Evolutionary conservation across 257 asterid genomes (phyloP).

Genomic region (Misopates orontium): DNA sequence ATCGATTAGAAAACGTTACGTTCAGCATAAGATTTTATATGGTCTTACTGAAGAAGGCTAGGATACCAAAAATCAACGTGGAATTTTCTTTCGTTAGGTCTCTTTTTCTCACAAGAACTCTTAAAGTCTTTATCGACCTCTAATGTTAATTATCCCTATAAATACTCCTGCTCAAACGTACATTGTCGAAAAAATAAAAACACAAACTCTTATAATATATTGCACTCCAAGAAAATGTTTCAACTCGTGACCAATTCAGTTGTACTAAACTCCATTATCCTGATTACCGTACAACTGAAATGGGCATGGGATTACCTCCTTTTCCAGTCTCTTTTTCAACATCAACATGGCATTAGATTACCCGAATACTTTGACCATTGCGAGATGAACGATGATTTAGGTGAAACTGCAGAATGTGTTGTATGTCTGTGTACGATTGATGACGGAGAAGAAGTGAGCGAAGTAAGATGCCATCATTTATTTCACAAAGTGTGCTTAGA

Average conservation of each 20-base stretch:
- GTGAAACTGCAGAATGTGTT: conserved; percentile 21
- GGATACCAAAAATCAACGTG: too few species aligned
- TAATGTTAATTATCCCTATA: too few species aligned
- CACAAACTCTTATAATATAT: too few species aligned
- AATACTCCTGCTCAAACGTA: too few species aligned
- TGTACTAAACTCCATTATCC: conserved; percentile 3
- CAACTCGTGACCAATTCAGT: conserved; percentile 27
- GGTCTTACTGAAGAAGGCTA: too few species aligned
- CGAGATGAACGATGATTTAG: not conserved
- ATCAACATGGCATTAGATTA: not conserved
- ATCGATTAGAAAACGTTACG: too few species aligned
- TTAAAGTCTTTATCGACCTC: too few species aligned
- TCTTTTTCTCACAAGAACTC: too few species aligned
- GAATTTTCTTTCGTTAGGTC: too few species aligned
- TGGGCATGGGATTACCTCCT: conserved; percentile 32
- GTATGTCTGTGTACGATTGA: conserved; percentile 34
- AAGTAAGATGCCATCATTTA: conserved; percentile 29
- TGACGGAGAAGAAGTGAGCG: conserved; percentile 32
- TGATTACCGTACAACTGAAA: conserved; percentile 15
- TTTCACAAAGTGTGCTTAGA: conserved; percentile 35
- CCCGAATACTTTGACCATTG: too few species aligned
- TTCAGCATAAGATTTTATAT: too few species aligned
- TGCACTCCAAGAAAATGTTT: conserved; percentile 17
- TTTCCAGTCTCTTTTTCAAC: conserved; percentile 29
- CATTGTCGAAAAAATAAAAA: too few species aligned